phyloP scores from a whole-genome alignment of 208 protist species.

The Leishmania mexicana region DNA sequence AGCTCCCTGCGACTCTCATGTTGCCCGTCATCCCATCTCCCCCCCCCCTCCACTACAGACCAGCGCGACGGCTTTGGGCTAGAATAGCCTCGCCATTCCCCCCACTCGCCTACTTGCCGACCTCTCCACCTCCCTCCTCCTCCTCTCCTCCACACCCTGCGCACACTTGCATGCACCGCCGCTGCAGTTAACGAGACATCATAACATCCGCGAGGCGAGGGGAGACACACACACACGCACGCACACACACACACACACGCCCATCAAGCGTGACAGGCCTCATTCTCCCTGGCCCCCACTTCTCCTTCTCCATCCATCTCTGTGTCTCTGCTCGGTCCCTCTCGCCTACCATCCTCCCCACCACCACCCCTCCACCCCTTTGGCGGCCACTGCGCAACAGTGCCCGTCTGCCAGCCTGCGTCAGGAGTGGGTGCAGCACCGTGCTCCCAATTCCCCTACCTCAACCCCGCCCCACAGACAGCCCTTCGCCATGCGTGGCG shows the following conservation, averaged over 20 bases:
- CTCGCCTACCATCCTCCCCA: background rate
- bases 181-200: conserved; percentile 2
- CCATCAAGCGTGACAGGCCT: background rate
- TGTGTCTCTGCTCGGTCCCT: background rate
- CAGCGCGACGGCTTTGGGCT: background rate
- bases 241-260: background rate
- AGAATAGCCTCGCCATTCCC: background rate
- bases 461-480: background rate
- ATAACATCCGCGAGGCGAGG: background rate
- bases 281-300: background rate
- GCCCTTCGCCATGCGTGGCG: background rate
- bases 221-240: background rate
- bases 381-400: background rate
- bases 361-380: background rate
- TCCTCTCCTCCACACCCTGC: background rate
- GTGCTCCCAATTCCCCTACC: background rate
- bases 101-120: background rate
- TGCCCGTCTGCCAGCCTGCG: background rate
- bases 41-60: background rate
- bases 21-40: background rate
- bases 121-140: background rate
- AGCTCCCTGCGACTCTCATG: background rate
- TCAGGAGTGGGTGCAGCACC: background rate
- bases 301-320: background rate
- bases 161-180: background rate